Evolutionary conservation across 768 basidiomycete genomes (phyloP), one percentile per base, ranked within the genome.

Genomic region (Trametopsis cervina): DNA sequence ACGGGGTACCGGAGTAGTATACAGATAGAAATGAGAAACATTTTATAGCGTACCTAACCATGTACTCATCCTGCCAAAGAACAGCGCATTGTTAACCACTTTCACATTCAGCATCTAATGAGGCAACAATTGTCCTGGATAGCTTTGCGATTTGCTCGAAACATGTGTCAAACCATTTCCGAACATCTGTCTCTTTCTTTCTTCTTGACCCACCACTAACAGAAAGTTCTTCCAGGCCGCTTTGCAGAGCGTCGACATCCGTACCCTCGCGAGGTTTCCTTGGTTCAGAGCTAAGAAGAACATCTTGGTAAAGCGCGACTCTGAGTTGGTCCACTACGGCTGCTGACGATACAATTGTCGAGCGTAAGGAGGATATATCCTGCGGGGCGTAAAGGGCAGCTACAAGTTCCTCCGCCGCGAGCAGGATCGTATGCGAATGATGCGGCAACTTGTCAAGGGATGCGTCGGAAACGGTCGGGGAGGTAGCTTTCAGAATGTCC

Each of bases 311-410:
- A 33, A 33, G 29, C 7, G 15, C 15, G 29, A 33, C 9, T 15
- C 15, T 33, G 27, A 84, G 58, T 1, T 59, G 56, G 18, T 64
- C 54, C 10, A 76, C 65, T 26, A 70, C 60, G 5, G 56, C 57
- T 37, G 65, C 57, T 39, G 80, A 69, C 0, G 67, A 51, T 4
- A 57, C 50, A 23, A 79, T 53, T 45, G 76, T 71, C 10, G 61
- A 54, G 9, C 56, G 54, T 43, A 86, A 63, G 26, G 69, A 62
- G 1, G 57, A 56, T 0, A 61, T 58, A 48, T 80, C 71, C 57
- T 89, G 85, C 4, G 84, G 83, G 0, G 75, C 52, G 59, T 89
- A 85, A 35, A 85, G 65, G 2, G 80, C 66, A n/a, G 82, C 72
- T 18, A 83, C 73, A 45, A 88, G 66, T 35, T 89, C 83, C 59